Conservation (phyloP, 225 moss, liverwort and hornwort genomes). For the Ulota crispa region DNA sequence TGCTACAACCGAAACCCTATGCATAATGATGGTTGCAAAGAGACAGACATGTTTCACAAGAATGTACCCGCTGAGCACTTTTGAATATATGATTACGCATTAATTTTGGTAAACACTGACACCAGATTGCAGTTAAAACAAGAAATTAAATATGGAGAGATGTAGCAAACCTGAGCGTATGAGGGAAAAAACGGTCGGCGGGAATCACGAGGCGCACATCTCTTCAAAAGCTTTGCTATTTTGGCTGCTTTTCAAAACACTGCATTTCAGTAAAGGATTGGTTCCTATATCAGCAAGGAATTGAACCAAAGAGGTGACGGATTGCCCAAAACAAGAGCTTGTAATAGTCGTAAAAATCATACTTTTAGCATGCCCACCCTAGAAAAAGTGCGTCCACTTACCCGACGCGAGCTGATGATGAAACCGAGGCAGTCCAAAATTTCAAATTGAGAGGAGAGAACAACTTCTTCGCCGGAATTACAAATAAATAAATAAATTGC, state of each 20-base stretch:
- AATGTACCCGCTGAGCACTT: neutral
- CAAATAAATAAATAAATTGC: no score
- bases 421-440: neutral
- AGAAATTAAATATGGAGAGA: neutral
- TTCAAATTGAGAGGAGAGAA: neutral
- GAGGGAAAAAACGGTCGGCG: slow-evolving; percentile 41
- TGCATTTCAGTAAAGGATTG: no score
- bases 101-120: neutral
- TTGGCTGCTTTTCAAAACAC: no score
- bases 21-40: neutral
- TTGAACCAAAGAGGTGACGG: no score
- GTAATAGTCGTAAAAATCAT: neutral
- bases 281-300: no score
- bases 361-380: neutral
- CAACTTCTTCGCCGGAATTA: neutral
- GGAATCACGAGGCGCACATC: slow-evolving; percentile 68
- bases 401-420: neutral
- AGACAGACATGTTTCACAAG: neutral
- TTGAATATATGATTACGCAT: neutral
- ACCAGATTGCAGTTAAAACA: neutral
- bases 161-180: slow-evolving; percentile 44
- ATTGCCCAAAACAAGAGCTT: no score
- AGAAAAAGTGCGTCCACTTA: neutral
- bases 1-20: neutral
- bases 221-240: slow-evolving; percentile 39